Base-by-base conservation (phyloP, 2,329 filamentous ascomycete genomes). In the Botrytis elliptica region DNA sequence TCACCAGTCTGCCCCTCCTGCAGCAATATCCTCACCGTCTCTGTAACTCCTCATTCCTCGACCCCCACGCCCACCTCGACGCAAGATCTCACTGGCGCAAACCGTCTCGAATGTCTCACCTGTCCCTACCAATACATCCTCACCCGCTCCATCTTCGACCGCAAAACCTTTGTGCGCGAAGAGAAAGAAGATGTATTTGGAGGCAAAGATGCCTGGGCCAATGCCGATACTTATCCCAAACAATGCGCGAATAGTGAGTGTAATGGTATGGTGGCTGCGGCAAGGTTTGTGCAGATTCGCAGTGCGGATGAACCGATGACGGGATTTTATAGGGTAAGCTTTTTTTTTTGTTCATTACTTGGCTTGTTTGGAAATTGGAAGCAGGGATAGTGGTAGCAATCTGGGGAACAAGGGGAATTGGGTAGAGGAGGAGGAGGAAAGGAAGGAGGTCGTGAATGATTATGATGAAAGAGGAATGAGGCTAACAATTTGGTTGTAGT, bases 251-350 rank as follows among this genome's bases (percentile, higher is more conserved):
- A 90, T 76, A 90, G 94, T 59, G 87, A 87, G 73, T 99, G 96
- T 85, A 88, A 93, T 80, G 94, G 94, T 76, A 88, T 90, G 75
- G 90, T 94, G 85, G 96, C 96, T 5, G 97, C 95, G 76, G 98
- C 95, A 85, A 97, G 95, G 86, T 94, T 97, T 86, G 90, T 98
- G 79, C 96, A 99, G 87, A 98, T 98, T 84, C 91, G 96, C 79
- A 97, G 94, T 86, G 96, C 96, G 70, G 96, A 99, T 84, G 96
- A 99, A 87, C 96, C 96, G 75, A 98, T 97, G 93, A 99, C 96
- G 77, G 95, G 91, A 75, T 98, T 98, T 84, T 97, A 92, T 84
- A 96, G 94, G 89, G 92, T 93, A 80, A 72, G 84, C 78, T 25
- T 25, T 29, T 36, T 29, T 36, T 66, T 62, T 38, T 12, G 7